These are phyloP conservation scores for Knufia petricola DNA, from an alignment of 2,329 filamentous ascomycete species.

Conservation along the genomic window DNA sequence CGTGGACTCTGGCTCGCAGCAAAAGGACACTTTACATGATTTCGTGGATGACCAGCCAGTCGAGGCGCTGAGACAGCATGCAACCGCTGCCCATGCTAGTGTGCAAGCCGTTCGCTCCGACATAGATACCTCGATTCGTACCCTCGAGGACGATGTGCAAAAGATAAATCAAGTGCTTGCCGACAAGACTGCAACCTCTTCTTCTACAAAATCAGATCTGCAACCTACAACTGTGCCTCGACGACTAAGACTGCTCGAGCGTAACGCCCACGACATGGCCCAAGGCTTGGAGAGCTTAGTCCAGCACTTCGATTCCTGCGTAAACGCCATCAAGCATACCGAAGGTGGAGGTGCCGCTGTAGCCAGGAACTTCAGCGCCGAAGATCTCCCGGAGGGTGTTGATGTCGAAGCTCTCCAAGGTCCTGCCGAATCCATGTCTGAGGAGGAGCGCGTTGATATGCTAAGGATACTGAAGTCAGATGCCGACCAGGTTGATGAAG, in stretches of 20 bases:
- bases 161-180: slow-evolving; percentile 50
- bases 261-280: slow-evolving; percentile 73
- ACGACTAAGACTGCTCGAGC: slow-evolving; percentile 55
- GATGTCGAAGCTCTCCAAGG: slow-evolving; percentile 27
- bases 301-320: slow-evolving; percentile 84
- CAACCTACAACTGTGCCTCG: slow-evolving; percentile 38
- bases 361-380: slow-evolving; percentile 45
- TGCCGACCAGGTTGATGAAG: slow-evolving; percentile 52
- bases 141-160: slow-evolving; percentile 66
- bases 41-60: slow-evolving; percentile 57
- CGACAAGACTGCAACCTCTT: slow-evolving; percentile 14
- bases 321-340: slow-evolving; percentile 81
- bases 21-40: slow-evolving; percentile 50
- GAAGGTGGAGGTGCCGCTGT: slow-evolving; percentile 66
- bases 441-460: slow-evolving; percentile 72
- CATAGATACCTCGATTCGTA: slow-evolving; percentile 44
- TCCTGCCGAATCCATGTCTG: slow-evolving; percentile 60
- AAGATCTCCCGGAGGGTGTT: slow-evolving; percentile 45
- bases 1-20: slow-evolving; percentile 3
- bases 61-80: slow-evolving; percentile 45
- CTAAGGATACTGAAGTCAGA: slow-evolving; percentile 58
- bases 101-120: slow-evolving; percentile 52
- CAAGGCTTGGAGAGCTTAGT: slow-evolving; percentile 69
- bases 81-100: slow-evolving; percentile 52
- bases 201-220: slow-evolving; percentile 26